Base-by-base conservation (phyloP, 352 stramenopile species). In the Globisporangium sylvaticum region DNA sequence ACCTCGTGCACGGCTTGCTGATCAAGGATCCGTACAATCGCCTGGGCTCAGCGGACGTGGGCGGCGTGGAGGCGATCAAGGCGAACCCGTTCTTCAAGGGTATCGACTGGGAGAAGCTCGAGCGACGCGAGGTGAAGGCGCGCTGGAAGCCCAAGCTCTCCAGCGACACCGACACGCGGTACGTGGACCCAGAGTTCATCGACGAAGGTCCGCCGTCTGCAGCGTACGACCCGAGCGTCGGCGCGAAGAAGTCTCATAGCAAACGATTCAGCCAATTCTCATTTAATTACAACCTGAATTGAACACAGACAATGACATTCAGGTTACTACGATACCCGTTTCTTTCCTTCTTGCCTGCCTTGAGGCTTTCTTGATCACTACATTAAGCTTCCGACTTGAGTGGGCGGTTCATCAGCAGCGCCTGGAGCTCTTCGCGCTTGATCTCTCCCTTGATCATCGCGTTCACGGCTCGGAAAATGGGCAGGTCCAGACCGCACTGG, bases 261-360 rank as follows among this genome's bases (percentile, higher is more conserved):
- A 91, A 91, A 62, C 85, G 88, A 32, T 96, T 96, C 57, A 96
- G 88, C 68, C 88, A 96, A 72, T 96, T 96, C 68, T 94, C 84
- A 62, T 96, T 96, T 74, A 94, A 95, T 75, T 94, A 92, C 70
- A 91, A 87, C 62, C 75, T 92, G 63, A 73, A 69, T 24, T 74
- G 59, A 64, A 31, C 27, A 61, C 54, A 54, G 29, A 39, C 24
- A 15, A 20, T 34, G 7, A 56, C 34, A 52, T 12, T n/a, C n/a
- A n/a, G n/a, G n/a, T n/a, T n/a, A n/a, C n/a, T n/a, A n/a, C n/a
- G n/a, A n/a, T n/a, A n/a, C n/a, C n/a, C n/a, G n/a, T n/a, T n/a
- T n/a, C 7, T 14, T 12, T 7, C n/a, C 24, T 25, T 18, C 14
- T 48, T 50, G 15, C 50, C 10, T 27, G 58, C 24, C 1, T 53